These are phyloP conservation scores for Debaryomyces subglobosus DNA, from an alignment of 1,139 yeast species.

Conservation along the genomic window DNA sequence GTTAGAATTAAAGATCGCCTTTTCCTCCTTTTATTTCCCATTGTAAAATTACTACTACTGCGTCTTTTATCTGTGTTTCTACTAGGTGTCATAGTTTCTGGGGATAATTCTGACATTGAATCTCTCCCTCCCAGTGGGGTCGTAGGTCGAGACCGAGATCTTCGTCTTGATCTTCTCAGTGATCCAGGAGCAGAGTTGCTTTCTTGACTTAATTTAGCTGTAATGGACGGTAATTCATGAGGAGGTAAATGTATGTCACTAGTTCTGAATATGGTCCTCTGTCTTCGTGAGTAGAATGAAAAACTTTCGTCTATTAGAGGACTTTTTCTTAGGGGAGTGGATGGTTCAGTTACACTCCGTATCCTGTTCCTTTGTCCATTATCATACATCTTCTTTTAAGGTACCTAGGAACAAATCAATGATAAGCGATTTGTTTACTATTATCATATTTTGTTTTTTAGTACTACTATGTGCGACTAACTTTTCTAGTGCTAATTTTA, in stretches of 20 bases:
- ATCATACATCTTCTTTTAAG: slow-evolving; percentile 3
- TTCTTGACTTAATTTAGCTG: slow-evolving; percentile 22
- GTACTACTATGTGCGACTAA: slow-evolving; percentile 3
- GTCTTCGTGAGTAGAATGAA: slow-evolving; percentile 2
- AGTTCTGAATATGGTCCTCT: slow-evolving; percentile 1
- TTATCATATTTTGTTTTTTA: neutral
- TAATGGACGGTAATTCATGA: slow-evolving; percentile 27
- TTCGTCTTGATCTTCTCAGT: slow-evolving; percentile 12
- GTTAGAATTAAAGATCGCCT: slow-evolving; percentile 36
- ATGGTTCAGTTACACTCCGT: slow-evolving; percentile 28
- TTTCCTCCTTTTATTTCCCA: slow-evolving; percentile 22
- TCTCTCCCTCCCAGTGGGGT: slow-evolving; percentile 11
- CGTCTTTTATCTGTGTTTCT: slow-evolving; percentile 13
- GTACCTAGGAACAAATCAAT: neutral
- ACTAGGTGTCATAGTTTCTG: slow-evolving; percentile 14
- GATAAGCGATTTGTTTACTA: slow-evolving; percentile 4
- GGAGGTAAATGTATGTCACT: slow-evolving; percentile 28
- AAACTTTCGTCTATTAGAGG: slow-evolving; percentile 1
- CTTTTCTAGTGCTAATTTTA: neutral
- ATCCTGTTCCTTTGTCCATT: neutral
- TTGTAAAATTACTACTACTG: slow-evolving; percentile 15
- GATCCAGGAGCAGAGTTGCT: slow-evolving; percentile 12
- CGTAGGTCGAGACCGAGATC: slow-evolving; percentile 14
- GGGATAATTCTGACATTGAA: neutral
- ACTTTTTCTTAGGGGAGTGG: slow-evolving; percentile 28